phyloP scores from a whole-genome alignment of 2,329 filamentous ascomycete genomes.

The Hymenoscyphus albidus region DNA sequence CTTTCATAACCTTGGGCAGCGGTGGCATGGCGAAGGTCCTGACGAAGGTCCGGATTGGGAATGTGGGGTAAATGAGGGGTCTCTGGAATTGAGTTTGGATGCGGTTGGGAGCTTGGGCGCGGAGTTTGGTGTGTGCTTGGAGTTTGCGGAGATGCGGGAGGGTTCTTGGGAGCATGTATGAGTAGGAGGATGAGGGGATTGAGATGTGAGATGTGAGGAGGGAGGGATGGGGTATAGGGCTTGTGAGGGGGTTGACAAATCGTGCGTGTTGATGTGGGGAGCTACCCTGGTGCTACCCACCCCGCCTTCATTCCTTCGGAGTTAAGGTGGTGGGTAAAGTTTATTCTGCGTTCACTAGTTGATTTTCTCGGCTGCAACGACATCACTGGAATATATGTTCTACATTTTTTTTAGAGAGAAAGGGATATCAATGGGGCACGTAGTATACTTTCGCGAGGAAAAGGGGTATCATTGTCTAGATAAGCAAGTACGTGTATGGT shows the following conservation, averaged over 20 bases:
- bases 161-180: background rate
- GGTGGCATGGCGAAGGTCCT: slow-evolving; percentile 2
- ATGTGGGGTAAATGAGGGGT: slow-evolving; percentile 2
- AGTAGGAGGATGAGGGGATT: background rate
- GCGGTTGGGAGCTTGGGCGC: too few species aligned
- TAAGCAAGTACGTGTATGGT: background rate
- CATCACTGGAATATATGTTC: background rate
- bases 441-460: background rate
- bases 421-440: too few species aligned
- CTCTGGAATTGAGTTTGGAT: background rate
- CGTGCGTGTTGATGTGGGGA: background rate
- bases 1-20: slow-evolving; percentile 47
- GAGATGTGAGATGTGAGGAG: background rate
- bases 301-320: background rate
- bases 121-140: background rate
- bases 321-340: background rate
- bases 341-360: too few species aligned
- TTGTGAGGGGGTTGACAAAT: background rate
- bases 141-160: background rate
- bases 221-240: background rate
- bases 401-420: background rate
- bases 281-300: too few species aligned
- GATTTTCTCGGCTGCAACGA: background rate
- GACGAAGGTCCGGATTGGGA: slow-evolving; percentile 1
- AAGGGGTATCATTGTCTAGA: background rate